Evolutionary conservation across 2,329 filamentous ascomycete genomes (phyloP).

Genomic region (Ophiosphaerella narmari): DNA sequence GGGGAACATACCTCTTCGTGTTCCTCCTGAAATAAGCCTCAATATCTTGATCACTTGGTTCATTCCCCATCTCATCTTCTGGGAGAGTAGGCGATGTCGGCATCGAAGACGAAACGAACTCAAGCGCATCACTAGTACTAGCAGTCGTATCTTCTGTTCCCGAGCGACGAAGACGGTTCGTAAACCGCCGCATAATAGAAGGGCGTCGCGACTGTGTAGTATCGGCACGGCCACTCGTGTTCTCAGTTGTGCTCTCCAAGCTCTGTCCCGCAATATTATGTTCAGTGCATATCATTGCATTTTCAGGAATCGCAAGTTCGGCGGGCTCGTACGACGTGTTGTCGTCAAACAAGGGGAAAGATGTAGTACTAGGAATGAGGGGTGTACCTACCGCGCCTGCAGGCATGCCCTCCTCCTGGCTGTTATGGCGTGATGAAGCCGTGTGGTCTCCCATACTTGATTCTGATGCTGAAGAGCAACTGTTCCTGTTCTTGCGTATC

Average conservation of each 20-base stretch:
- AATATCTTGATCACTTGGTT: constrained; percentile 14
- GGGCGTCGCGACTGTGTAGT: constrained; percentile 14
- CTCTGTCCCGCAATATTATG: constrained; percentile 13
- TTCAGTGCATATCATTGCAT: constrained; percentile 3
- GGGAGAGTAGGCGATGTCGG: constrained; percentile 1
- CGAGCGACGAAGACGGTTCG: constrained; percentile 24
- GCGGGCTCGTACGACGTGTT: neutral
- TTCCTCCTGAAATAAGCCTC: constrained; percentile 17
- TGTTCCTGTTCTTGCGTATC: constrained; percentile 40
- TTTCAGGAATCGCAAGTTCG: neutral
- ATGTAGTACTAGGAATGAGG: neutral
- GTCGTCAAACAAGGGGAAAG: constrained; percentile 25
- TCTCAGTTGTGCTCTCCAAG: constrained; percentile 7
- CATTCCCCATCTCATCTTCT: neutral
- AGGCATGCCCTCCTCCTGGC: constrained; percentile 10
- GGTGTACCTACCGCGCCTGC: constrained; percentile 8
- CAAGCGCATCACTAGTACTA: constrained; percentile 8
- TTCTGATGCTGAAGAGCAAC: constrained; percentile 33
- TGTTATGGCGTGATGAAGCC: constrained; percentile 17
- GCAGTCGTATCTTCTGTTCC: constrained; percentile 18
- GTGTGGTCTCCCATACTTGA: constrained; percentile 25
- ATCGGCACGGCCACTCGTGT: constrained; percentile 1
- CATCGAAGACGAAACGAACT: constrained; percentile 1
- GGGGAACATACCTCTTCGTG: constrained; percentile 20
- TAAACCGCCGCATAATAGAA: constrained; percentile 25